Evolutionary conservation across 2,329 filamentous ascomycete genomes (phyloP), one percentile per base, ranked within the genome.

Genomic region (Penicillium sp.): DNA sequence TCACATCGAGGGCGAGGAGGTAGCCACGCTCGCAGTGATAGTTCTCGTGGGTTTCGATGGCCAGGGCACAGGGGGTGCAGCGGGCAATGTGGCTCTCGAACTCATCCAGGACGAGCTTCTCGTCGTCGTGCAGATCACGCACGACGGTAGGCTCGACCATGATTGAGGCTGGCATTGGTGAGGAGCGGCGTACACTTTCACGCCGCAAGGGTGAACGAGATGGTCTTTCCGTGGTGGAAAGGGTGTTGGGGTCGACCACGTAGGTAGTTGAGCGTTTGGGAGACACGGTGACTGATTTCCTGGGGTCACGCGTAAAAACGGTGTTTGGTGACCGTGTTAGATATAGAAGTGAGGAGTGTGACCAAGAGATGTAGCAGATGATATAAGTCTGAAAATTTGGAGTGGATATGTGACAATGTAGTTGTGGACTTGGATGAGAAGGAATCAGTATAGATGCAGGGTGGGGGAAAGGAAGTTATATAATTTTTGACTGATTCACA

Each of bases 41-140:
- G 41, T 67, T 61, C 20, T 54, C 56, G 49, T 61, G 56, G n/a
- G 61, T 60, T 33, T 67, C 45, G 45, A 71, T 63, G 11, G 72
- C 66, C 14, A 67, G 53, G 7, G 59, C 60, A 54, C 74, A 76
- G n/a, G 53, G 46, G n/a, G 60, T 29, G 62, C 74, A 76, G 64
- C 68, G 71, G 45, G 54, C 53, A 46, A 68, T 67, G 54, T 76
- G 74, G n/a, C 61, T 65, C 51, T 74, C 72, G 45, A 75, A 76
- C 20, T 64, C 62, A 25, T 63, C 55, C 55, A 75, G 67, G 23
- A 75, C 74, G 40, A 69, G 68, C 15, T 66, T 59, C 61, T 76
- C 74, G 44, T 75, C 71, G 42, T 64, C 71, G 48, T 63, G 56
- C 40, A 73, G 68, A 12, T 73, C 65, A 40, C 73, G 71, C 50